Evolutionary conservation across 2,329 filamentous ascomycete species (phyloP).

Genomic region (Parafenestella ontariensis): DNA sequence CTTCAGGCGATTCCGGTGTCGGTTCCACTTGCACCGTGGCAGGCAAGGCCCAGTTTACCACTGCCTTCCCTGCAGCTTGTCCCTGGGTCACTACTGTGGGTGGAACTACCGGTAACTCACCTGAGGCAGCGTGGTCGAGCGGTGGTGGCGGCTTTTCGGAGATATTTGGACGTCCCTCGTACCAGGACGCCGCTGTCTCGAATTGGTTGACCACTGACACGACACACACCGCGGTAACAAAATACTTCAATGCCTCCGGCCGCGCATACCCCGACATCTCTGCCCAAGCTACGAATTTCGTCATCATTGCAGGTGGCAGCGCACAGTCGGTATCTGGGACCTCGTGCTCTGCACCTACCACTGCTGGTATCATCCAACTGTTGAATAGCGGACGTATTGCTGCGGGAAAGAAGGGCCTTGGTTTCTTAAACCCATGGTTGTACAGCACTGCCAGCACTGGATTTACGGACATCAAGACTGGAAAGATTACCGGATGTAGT

Average conservation of each 20-base stretch:
- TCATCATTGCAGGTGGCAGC: slow-evolving; percentile 26
- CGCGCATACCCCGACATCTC: slow-evolving; percentile 60
- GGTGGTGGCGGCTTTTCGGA: slow-evolving; percentile 26
- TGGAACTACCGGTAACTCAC: slow-evolving; percentile 35
- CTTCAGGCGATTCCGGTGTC: slow-evolving; percentile 64
- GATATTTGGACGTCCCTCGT: slow-evolving; percentile 33
- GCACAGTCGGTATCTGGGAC: slow-evolving; percentile 24
- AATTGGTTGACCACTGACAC: slow-evolving; percentile 53
- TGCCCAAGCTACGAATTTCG: slow-evolving; percentile 52
- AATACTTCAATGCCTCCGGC: slow-evolving; percentile 41
- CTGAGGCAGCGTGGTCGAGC: slow-evolving; percentile 16
- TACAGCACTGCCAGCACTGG: slow-evolving; percentile 39
- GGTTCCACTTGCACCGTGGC: slow-evolving; percentile 52
- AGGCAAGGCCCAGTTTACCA: slow-evolving; percentile 54
- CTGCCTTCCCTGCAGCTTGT: slow-evolving; percentile 58
- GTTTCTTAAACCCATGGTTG: slow-evolving; percentile 61
- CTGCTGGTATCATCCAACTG: slow-evolving; percentile 29
- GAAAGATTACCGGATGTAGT: slow-evolving; percentile 33
- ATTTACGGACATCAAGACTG: slow-evolving; percentile 51
- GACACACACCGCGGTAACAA: slow-evolving; percentile 40
- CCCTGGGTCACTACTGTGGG: slow-evolving; percentile 62
- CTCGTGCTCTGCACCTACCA: slow-evolving; percentile 27
- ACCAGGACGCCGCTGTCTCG: slow-evolving; percentile 53
- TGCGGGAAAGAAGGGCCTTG: slow-evolving; percentile 56
- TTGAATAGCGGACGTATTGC: slow-evolving; percentile 60